These are phyloP conservation scores for Acanthamoeba lenticulata DNA, from an alignment of 208 protist species.

Conservation along the genomic window DNA sequence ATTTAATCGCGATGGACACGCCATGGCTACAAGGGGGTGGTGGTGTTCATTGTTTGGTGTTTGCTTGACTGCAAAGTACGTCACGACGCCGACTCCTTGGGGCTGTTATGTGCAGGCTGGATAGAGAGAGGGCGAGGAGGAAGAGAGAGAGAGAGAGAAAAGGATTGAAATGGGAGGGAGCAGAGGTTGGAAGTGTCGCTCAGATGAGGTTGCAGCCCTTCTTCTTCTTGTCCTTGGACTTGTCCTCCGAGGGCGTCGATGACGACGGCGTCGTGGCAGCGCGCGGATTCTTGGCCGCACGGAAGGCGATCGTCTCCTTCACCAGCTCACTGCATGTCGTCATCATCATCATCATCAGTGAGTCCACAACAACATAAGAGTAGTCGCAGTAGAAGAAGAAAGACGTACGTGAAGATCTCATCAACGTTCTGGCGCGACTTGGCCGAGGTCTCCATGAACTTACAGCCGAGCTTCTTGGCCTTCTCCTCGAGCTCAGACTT, in stretches of 20 bases:
- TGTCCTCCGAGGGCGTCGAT: not conserved
- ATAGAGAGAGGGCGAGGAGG: no score
- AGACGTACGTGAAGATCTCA: slow-evolving; percentile 84
- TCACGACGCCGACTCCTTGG: no score
- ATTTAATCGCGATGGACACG: no score
- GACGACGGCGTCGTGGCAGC: not conserved
- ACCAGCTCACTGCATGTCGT: slow-evolving; percentile 7
- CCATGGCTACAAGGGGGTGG: no score
- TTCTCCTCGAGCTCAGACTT: slow-evolving; percentile 83
- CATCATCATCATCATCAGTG: not conserved
- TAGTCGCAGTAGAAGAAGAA: slow-evolving; percentile 49
- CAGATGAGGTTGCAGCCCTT: slow-evolving; percentile 40
- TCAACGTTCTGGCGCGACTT: slow-evolving; percentile 88
- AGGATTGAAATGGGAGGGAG: not conserved
- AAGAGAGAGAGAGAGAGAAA: no score
- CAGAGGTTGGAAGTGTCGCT: not conserved
- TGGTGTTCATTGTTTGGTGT: no score
- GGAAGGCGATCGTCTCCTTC: slow-evolving; percentile 33
- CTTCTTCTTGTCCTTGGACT: slow-evolving; percentile 40
- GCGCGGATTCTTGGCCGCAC: not conserved
- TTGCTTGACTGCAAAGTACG: no score
- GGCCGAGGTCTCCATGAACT: slow-evolving; percentile 72
- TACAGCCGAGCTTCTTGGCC: slow-evolving; percentile 74
- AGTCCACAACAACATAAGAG: no score
- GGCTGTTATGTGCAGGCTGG: no score